These are phyloP conservation scores for Venturia nashicola DNA, from an alignment of 2,329 filamentous ascomycete genomes.

Conservation along the genomic window DNA sequence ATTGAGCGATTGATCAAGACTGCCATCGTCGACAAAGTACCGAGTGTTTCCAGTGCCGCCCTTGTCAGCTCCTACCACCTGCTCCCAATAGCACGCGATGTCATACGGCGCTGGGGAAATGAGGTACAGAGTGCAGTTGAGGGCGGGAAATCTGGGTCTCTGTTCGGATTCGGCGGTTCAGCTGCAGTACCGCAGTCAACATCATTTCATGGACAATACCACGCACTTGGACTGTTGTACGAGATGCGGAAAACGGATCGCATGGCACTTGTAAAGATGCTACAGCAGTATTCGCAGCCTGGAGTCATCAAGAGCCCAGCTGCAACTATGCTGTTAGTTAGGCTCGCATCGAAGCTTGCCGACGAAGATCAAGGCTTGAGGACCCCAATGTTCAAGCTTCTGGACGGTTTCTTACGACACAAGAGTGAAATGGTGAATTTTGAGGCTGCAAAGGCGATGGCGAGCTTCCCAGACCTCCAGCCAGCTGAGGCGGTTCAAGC, in stretches of 20 bases:
- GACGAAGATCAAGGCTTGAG: constrained; percentile 82
- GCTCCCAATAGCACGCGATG: constrained; percentile 87
- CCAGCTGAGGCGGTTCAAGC: constrained; percentile 86
- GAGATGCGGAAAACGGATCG: constrained; percentile 96
- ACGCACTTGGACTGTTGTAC: constrained; percentile 92
- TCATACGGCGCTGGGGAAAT: constrained; percentile 94
- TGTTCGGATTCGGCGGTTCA: constrained; percentile 76
- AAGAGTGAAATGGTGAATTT: constrained; percentile 95
- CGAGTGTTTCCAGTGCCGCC: constrained; percentile 90
- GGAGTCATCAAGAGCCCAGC: constrained; percentile 93
- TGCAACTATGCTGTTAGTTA: constrained; percentile 82
- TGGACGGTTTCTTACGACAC: constrained; percentile 85
- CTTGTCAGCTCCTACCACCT: constrained; percentile 96
- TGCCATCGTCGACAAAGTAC: constrained; percentile 97
- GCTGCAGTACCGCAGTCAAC: constrained; percentile 41
- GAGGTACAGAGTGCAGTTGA: constrained; percentile 96
- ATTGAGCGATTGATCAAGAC: constrained; percentile 99
- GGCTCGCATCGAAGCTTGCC: constrained; percentile 83
- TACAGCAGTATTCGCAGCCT: constrained; percentile 91
- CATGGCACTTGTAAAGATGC: constrained; percentile 99
- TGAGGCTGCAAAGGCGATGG: constrained; percentile 95
- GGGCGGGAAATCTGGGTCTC: constrained; percentile 74
- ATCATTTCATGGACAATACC: constrained; percentile 87
- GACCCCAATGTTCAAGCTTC: constrained; percentile 92
- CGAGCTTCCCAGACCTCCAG: constrained; percentile 83